These are phyloP conservation scores for Ochromonas danica DNA, from an alignment of 108 stramenopile genomes.

Conservation along the genomic window DNA sequence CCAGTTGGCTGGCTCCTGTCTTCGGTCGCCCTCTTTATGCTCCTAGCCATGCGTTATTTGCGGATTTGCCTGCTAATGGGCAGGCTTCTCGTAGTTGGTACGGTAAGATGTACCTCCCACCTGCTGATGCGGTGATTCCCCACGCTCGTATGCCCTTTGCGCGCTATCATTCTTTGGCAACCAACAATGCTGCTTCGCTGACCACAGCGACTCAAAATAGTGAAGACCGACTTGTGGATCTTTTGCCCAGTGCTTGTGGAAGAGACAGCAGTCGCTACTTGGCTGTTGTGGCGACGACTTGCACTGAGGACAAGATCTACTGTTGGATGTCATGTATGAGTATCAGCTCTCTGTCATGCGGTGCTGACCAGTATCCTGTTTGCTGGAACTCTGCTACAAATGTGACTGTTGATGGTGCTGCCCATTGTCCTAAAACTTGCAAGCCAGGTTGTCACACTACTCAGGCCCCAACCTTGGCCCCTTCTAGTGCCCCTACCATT, in stretches of 20 bases:
- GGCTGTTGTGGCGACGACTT: constrained; percentile 1
- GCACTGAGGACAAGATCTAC: not conserved
- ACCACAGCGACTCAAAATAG: constrained; percentile 15
- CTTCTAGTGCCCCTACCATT: too few species aligned
- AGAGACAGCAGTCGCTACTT: constrained; percentile 14
- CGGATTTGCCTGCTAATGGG: constrained; percentile 13
- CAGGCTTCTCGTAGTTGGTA: constrained; percentile 14
- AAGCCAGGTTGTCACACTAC: not conserved
- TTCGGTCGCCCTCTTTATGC: constrained; percentile 13
- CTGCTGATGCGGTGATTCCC: constrained; percentile 13
- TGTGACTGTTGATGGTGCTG: constrained; percentile 5
- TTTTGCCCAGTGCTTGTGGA: constrained; percentile 14
- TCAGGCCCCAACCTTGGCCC: not conserved
- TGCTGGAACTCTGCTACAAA: constrained; percentile 15
- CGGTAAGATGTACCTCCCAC: constrained; percentile 13
- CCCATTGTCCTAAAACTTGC: constrained; percentile 5
- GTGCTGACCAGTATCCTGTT: not conserved
- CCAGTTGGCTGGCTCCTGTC: constrained; percentile 8
- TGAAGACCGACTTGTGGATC: constrained; percentile 5
- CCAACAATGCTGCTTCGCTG: constrained; percentile 4
- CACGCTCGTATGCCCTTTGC: constrained; percentile 13
- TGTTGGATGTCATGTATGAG: constrained; percentile 5
- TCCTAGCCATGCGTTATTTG: constrained; percentile 15
- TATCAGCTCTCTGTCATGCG: constrained; percentile 14
- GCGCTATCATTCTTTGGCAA: constrained; percentile 15